Base-by-base conservation (phyloP, 768 basidiomycete genomes). In the Omphalotus guepiniiformis region DNA sequence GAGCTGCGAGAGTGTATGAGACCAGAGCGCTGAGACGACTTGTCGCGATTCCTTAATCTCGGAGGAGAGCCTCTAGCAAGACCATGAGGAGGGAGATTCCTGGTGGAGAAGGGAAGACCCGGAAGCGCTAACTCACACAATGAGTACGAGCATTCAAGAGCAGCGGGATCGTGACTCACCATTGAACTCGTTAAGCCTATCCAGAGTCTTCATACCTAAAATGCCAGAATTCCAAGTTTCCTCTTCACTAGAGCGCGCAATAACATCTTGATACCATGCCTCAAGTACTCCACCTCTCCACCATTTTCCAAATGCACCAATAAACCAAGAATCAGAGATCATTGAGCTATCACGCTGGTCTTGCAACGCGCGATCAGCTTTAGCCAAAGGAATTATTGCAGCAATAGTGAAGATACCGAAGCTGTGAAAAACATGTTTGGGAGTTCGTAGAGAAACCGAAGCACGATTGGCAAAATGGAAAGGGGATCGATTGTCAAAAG, bases 401-500 rank as follows among this genome's bases (percentile, higher is more conserved):
- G 92, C 94, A 61, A 96, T 74, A 39, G 92, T 91, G 63, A 93
- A 89, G 53, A 98, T 70, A 36, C 82, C 87, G 62, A 93, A 89
- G 57, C 80, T 87, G 55, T 88, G 85, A 63, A 93, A 90, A 55
- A 87, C 79, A 63, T 80, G 90, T 61, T 85, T 83, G 15, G 94
- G 93, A 2, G 95, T 99, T 48, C 91, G 87, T 38, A 99, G 78
- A 2, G 91, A 89, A 50, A 99, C 82, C 25, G 92, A 85, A 53
- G 94, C 92, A 56, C 92, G 88, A 68, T 89, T 95, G 42, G 88
- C 82, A 63, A 99, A 99, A 64, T 88, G 88, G 59, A 91, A 85
- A 29, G 80, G 71, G 27, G 76, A 71, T 41, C 69, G 58, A 39
- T 69, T 66, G 52, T 68, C 63, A 34, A 62, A 58, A 51, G 66